A percentile compares a stretch with the other conserved stretches of the same genome.
Evolutionary conservation across 805 yeast species (phyloP).

Genomic region (Kodamaea hsintzibuensis): DNA sequence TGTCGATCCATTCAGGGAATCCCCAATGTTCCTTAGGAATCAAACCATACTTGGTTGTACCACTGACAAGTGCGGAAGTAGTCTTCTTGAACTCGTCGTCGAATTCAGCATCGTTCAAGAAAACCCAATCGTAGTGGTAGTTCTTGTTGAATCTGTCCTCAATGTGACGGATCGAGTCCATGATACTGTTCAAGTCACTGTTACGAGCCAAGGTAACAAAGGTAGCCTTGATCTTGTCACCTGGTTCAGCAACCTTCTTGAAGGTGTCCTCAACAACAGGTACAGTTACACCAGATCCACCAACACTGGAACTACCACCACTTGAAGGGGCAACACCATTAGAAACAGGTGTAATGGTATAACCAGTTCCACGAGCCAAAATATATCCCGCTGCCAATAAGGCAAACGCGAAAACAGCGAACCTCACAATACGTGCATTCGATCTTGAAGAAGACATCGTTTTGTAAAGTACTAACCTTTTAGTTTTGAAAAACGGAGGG

Average conservation of each 20-base stretch:
- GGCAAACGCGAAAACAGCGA: constrained; percentile 47
- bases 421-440: constrained; percentile 49
- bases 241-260: constrained; percentile 7
- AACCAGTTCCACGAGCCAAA: constrained; percentile 47
- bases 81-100: constrained; percentile 74
- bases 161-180: constrained; percentile 68
- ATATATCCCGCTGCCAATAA: constrained; percentile 49
- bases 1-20: constrained; percentile 81
- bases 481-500: not conserved
- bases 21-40: constrained; percentile 89
- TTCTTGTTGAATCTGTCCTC: constrained; percentile 88
- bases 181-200: constrained; percentile 61
- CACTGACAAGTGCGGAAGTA: constrained; percentile 70
- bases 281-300: constrained; percentile 14
- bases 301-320: constrained; percentile 13
- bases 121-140: constrained; percentile 92
- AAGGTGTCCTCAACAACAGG: constrained; percentile 12
- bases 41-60: constrained; percentile 72
- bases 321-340: constrained; percentile 1
- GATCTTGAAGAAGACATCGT: constrained; percentile 41
- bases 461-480: not conserved
- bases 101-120: constrained; percentile 85
- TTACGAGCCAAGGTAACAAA: constrained; percentile 81
- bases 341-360: constrained; percentile 28
- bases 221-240: constrained; percentile 63